Percentiles rank a stretch among this genome's conserved stretches.
Conservation (phyloP, 345 rosid genomes). For the Draba incana region DNA sequence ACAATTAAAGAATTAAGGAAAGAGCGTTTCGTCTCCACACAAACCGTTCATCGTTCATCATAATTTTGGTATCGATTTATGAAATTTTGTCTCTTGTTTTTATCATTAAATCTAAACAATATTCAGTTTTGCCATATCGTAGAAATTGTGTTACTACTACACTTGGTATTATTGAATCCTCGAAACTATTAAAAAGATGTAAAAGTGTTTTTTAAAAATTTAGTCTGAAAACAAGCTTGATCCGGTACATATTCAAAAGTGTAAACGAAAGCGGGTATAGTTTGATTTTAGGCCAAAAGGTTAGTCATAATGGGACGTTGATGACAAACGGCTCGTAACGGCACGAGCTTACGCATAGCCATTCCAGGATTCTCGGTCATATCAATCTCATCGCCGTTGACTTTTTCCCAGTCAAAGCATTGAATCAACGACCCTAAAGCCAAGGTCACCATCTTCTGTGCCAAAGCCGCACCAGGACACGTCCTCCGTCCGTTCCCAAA, state of each 20-base stretch:
- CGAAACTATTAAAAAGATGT: neutral
- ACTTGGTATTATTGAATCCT: neutral
- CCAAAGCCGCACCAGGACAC: slow-evolving; percentile 51
- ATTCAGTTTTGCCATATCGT: too few species aligned
- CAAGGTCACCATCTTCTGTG: slow-evolving; percentile 43
- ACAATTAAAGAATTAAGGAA: too few species aligned
- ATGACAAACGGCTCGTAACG: slow-evolving; percentile 44
- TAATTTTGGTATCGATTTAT: too few species aligned
- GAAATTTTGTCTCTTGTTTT: too few species aligned
- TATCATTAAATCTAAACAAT: too few species aligned
- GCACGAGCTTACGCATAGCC: slow-evolving; percentile 47
- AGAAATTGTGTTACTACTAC: too few species aligned
- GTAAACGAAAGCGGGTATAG: neutral
- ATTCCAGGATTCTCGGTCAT: slow-evolving; percentile 49
- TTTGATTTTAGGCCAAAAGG: slow-evolving; percentile 22
- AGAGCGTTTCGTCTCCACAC: too few species aligned
- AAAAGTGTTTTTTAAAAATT: too few species aligned
- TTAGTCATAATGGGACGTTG: slow-evolving; percentile 43
- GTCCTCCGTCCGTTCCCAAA: slow-evolving; percentile 55
- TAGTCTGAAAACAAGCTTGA: too few species aligned
- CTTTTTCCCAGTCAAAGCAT: slow-evolving; percentile 52
- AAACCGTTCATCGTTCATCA: too few species aligned
- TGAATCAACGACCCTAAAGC: slow-evolving; percentile 52
- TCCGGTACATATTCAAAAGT: neutral
- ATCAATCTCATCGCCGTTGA: slow-evolving; percentile 43